phyloP scores from a whole-genome alignment of 2,329 filamentous ascomycete genomes.

The Tolypocladium pustulatum region DNA sequence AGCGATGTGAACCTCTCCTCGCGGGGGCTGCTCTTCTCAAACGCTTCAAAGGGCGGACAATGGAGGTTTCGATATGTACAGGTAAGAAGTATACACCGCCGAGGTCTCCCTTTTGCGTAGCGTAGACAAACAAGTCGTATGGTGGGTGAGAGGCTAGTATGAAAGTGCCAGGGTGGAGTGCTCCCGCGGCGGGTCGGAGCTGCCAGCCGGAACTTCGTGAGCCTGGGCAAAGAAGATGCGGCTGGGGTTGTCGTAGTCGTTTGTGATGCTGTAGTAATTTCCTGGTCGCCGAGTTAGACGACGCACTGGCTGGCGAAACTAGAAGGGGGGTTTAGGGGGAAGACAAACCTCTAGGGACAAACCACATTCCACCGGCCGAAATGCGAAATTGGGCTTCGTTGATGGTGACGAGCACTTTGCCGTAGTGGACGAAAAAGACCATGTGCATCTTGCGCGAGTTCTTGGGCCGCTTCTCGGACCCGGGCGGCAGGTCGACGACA shows the following conservation, averaged over 20 bases:
- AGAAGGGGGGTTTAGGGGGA: background rate
- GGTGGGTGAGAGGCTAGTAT: background rate
- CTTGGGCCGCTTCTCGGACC: conserved; percentile 77
- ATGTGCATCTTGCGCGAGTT: conserved; percentile 95
- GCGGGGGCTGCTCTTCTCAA: background rate
- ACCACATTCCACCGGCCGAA: conserved; percentile 80
- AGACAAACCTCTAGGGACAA: conserved; percentile 81
- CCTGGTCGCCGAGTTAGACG: conserved; percentile 40
- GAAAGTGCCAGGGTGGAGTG: background rate
- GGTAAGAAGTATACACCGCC: background rate
- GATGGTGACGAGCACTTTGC: conserved; percentile 71
- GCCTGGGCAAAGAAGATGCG: conserved; percentile 90
- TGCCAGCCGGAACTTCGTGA: conserved; percentile 43
- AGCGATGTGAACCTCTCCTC: background rate
- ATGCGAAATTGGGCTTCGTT: conserved; percentile 71
- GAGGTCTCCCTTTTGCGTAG: background rate
- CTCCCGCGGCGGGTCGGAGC: background rate
- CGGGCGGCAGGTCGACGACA: conserved; percentile 77
- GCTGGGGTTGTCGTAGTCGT: conserved; percentile 61
- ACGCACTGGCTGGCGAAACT: background rate
- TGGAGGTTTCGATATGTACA: background rate
- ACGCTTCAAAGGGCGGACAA: too few species aligned
- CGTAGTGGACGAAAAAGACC: conserved; percentile 83
- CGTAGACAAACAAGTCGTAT: too few species aligned
- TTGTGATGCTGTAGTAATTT: conserved; percentile 86